Percentiles rank a stretch among this genome's conserved stretches.
phyloP scores from a whole-genome alignment of 2,329 filamentous ascomycete species.

The Trichoderma sp. region DNA sequence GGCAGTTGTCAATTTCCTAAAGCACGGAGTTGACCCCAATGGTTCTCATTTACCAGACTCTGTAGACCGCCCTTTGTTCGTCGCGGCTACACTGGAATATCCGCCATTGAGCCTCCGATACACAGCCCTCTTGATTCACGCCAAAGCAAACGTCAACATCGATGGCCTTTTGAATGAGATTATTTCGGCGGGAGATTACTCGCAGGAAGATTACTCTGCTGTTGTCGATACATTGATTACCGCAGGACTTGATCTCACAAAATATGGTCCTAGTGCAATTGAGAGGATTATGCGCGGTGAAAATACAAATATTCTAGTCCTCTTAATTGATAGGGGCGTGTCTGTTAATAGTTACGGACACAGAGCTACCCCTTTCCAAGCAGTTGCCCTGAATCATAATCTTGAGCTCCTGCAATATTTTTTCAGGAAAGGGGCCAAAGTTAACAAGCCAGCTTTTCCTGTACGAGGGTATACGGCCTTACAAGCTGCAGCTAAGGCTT shows the following conservation, averaged over 20 bases:
- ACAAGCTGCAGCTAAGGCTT: not conserved
- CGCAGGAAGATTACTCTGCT: not conserved
- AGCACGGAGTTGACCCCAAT: not conserved
- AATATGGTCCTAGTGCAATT: not conserved
- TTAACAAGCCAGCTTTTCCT: not conserved
- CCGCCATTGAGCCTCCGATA: not conserved
- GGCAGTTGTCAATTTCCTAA: not conserved
- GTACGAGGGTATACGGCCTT: not conserved
- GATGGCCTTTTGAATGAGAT: not conserved
- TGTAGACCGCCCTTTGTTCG: not conserved
- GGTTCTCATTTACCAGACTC: not conserved
- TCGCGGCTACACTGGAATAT: not conserved
- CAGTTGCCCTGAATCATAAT: not conserved
- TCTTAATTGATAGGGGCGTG: not conserved
- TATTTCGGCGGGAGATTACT: not conserved
- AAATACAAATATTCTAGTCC: not conserved
- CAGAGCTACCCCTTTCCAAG: not conserved
- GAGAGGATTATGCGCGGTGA: accelerated
- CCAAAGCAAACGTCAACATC: not conserved
- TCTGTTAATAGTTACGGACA: not conserved
- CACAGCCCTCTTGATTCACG: not conserved
- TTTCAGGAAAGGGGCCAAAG: not conserved
- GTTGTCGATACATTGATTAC: not conserved
- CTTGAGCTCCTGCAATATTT: not conserved
- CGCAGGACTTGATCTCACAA: not conserved